phyloP scores from a whole-genome alignment of 2,329 filamentous ascomycete genomes.

The Colletotrichum magnum region DNA sequence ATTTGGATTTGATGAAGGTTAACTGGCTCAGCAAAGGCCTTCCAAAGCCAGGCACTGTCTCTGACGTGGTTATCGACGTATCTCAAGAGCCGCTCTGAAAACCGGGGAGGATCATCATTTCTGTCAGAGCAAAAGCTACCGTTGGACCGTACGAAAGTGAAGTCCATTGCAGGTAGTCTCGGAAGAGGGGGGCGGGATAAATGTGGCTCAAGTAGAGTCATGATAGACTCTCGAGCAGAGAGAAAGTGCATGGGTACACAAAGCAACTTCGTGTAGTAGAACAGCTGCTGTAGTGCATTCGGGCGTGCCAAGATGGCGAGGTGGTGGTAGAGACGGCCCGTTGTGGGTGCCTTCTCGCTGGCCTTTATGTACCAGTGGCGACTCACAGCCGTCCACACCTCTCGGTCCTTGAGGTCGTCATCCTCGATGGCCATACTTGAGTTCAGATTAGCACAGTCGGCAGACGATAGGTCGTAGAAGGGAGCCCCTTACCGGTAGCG shows the following conservation, averaged over 20 bases:
- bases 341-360: constrained; percentile 80
- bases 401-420: constrained; percentile 79
- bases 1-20: no score
- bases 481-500: constrained; percentile 68
- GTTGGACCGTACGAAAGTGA: no score
- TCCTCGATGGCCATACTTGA: constrained; percentile 87
- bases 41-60: no score
- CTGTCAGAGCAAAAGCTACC: no score
- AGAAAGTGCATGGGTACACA: constrained; percentile 77
- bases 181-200: no score
- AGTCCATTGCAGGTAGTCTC: no score
- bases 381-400: constrained; percentile 85
- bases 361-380: constrained; percentile 88
- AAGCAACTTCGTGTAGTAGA: constrained; percentile 79
- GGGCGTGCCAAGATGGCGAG: constrained; percentile 83
- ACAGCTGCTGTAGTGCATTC: constrained; percentile 78
- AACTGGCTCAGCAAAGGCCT: no score
- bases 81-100: no score
- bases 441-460: not conserved
- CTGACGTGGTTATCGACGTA: no score
- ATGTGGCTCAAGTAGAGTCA: constrained; percentile 76
- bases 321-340: constrained; percentile 89
- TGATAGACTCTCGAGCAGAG: constrained; percentile 71
- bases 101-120: no score
- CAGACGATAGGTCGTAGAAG: constrained; percentile 21